Conservation (phyloP, 768 basidiomycete genomes). For the Boletus subcaerulescens region DNA sequence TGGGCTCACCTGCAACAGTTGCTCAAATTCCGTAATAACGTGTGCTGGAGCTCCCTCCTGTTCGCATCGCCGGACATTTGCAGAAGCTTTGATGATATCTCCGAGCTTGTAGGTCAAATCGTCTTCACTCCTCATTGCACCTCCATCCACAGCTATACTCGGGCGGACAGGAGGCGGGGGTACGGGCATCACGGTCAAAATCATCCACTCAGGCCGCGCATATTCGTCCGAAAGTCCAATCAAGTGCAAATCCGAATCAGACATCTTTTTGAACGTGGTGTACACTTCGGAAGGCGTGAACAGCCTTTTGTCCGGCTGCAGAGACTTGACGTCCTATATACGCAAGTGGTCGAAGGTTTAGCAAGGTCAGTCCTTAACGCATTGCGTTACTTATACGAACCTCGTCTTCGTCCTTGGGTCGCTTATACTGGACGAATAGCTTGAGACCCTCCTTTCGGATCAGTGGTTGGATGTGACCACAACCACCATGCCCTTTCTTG, state of each 20-base stretch:
- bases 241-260: constrained; percentile 80
- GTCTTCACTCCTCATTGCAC: constrained; percentile 95
- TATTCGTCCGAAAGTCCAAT: constrained; percentile 94
- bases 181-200: constrained; percentile 94
- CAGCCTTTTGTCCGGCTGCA: constrained; percentile 78
- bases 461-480: constrained; percentile 87
- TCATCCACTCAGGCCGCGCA: constrained; percentile 99
- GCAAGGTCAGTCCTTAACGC: neutral
- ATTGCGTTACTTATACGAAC: constrained; percentile 44
- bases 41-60: constrained; percentile 97
- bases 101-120: constrained; percentile 98
- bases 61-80: constrained; percentile 87
- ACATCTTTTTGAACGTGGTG: constrained; percentile 93
- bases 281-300: constrained; percentile 89
- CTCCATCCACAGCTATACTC: constrained; percentile 95
- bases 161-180: constrained; percentile 98
- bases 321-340: constrained; percentile 69
- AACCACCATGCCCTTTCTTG: constrained; percentile 95
- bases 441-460: constrained; percentile 95
- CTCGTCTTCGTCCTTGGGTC: constrained; percentile 92
- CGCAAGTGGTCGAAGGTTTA: constrained; percentile 7
- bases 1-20: constrained; percentile 80
- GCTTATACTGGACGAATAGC: constrained; percentile 92
- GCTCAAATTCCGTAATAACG: constrained; percentile 94
- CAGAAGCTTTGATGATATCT: constrained; percentile 94